Evolutionary conservation across 192 early-diverging fungal genomes (phyloP).

Genomic region (Umbelopsis sp.): DNA sequence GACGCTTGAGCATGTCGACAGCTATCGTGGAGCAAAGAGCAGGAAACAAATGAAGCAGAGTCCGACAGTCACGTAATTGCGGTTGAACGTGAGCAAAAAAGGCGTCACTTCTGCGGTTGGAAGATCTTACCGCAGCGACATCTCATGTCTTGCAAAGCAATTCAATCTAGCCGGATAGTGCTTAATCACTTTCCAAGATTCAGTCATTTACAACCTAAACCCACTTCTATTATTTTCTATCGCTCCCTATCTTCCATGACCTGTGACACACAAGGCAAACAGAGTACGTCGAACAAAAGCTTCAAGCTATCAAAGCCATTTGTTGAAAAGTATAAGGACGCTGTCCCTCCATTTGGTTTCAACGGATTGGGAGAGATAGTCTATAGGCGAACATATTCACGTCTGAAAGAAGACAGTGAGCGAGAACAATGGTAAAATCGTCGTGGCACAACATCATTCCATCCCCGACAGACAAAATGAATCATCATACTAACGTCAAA

Average conservation of each 20-base stretch:
- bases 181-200: background rate
- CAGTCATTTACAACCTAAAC: background rate
- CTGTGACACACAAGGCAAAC: background rate
- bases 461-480: background rate
- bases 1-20: background rate
- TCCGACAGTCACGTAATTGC: background rate
- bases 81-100: no score
- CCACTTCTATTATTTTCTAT: background rate
- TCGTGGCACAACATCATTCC: background rate
- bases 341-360: constrained; percentile 47
- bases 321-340: constrained; percentile 20
- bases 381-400: constrained; percentile 48
- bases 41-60: background rate
- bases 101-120: background rate
- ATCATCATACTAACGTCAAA: background rate
- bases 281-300: background rate
- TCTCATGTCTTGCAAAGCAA: background rate
- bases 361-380: constrained; percentile 53
- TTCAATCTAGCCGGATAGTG: background rate
- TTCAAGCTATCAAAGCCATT: constrained; percentile 22
- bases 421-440: constrained; percentile 41
- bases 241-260: constrained; percentile 5
- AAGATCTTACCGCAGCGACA: background rate
- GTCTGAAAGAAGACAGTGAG: constrained; percentile 34
- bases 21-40: background rate